A percentile compares a stretch with the other conserved stretches of the same genome.
Evolutionary conservation across 164 flowering plant genomes (phyloP).

Genomic region (Pachysandra terminalis): DNA sequence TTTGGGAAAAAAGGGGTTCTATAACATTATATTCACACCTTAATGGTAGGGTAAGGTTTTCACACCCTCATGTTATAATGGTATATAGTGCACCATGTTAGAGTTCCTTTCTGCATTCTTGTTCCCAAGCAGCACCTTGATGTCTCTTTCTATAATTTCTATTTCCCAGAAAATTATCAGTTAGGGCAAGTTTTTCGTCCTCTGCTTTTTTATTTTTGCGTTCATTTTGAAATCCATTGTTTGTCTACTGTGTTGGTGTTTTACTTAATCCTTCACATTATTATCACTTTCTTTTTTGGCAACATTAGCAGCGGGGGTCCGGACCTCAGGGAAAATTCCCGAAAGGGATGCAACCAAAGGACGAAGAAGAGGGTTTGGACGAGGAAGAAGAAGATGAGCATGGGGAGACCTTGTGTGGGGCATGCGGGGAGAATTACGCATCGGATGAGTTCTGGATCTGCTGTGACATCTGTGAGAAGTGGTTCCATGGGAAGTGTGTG

Average conservation of each 20-base stretch:
- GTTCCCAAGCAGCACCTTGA: background rate
- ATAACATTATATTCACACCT: too few species aligned
- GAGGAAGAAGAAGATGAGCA: slow-evolving; percentile 50
- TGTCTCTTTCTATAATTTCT: too few species aligned
- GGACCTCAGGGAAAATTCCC: slow-evolving; percentile 46
- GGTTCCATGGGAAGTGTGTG: slow-evolving; percentile 94
- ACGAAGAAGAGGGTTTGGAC: slow-evolving; percentile 58
- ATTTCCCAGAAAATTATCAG: too few species aligned
- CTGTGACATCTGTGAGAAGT: slow-evolving; percentile 78
- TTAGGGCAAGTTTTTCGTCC: too few species aligned
- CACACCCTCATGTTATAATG: too few species aligned
- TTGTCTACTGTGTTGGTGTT: background rate
- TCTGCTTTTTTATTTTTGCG: too few species aligned
- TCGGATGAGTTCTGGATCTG: slow-evolving; percentile 88
- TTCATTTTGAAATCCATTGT: too few species aligned
- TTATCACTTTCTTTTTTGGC: background rate
- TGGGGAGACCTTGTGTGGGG: slow-evolving; percentile 78
- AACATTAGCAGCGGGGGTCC: slow-evolving; percentile 31
- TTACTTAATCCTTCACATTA: background rate
- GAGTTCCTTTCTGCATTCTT: background rate
- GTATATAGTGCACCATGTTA: too few species aligned
- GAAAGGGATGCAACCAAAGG: slow-evolving; percentile 34
- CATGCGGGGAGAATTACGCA: slow-evolving; percentile 73
- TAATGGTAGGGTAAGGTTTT: too few species aligned
- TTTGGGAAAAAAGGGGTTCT: background rate